Evolutionary conservation across 441 rosid genomes (phyloP).

Genomic region (Theobroma grandiflorum): DNA sequence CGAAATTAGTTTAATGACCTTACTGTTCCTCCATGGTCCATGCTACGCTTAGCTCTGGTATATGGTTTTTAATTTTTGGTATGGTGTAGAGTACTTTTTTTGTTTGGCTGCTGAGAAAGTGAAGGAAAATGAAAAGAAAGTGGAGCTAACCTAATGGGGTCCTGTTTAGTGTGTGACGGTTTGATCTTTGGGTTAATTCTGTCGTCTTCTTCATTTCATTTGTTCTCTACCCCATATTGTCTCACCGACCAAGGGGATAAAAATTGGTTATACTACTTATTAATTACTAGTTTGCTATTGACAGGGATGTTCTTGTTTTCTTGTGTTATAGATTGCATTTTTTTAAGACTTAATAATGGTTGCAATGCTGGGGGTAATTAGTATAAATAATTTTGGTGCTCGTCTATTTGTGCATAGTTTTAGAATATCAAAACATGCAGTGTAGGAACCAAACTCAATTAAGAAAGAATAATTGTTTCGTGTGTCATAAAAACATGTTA

Average conservation of each 20-base stretch:
- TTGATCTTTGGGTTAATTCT: neutral
- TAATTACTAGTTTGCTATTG: too few relatives aligned
- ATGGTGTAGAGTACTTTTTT: neutral
- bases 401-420: too few relatives aligned
- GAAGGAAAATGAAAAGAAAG: slow-evolving; percentile 19
- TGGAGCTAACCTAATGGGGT: neutral
- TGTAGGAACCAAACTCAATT: too few relatives aligned
- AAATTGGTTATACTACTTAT: too few relatives aligned
- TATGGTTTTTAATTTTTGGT: neutral
- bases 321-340: too few relatives aligned
- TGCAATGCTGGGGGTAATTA: too few relatives aligned
- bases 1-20: neutral
- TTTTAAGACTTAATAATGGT: too few relatives aligned
- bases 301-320: too few relatives aligned
- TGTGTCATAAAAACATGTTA: neutral
- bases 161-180: neutral
- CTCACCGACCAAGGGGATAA: slow-evolving; percentile 26
- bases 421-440: too few relatives aligned
- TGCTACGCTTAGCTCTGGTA: too few relatives aligned
- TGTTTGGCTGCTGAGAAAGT: slow-evolving; percentile 36
- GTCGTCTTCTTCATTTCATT: neutral
- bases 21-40: too few relatives aligned
- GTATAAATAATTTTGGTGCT: too few relatives aligned
- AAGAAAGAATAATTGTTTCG: neutral
- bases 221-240: neutral